Base-by-base conservation (phyloP, 2,329 filamentous ascomycete genomes). In the Hymenoscyphus salicellus region DNA sequence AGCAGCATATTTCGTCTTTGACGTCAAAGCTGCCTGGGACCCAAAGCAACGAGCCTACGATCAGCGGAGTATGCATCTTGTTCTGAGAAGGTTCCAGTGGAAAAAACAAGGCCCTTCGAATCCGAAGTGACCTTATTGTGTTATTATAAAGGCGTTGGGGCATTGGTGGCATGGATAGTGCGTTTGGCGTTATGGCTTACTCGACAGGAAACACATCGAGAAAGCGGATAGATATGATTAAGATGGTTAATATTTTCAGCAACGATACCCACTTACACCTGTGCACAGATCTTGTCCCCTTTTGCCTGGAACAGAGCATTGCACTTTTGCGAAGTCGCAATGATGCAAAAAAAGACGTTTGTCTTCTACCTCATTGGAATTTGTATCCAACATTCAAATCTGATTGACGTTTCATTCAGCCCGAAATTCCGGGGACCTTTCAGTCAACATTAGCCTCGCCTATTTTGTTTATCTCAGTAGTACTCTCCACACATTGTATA, bases 11-110 rank as follows among this genome's bases (percentile, higher is more conserved):
- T 72, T 87, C 62, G 79, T 80, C 2, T 76, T 87, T 14, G 82
- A 86, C 65, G 83, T 84, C 1, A 65, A 75, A 11, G 82, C 79
- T 1, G 85, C 81, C 74, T 88, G 84, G 74, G 80, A 88, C 71
- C 84, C 85, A 1, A 83, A 84, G 72, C 80, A 79, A 49, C 78
- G 79, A 66, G 77, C 65, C 11, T 76, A 70, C 63, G 73, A 76
- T 67, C 14, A 63, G 14, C 72, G 69, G 17, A 78, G 75, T 58
- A 72, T 78, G 70, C 58, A 66, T 36, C 77, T 82, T 56, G 72
- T 74, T n/a, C 69, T 84, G 20, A 79, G 80, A 69, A 78, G 81
- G 65, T 70, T 82, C 64, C 79, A 78, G 63, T 68, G 76, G n/a
- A 80, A 79, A 69, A 77, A 78, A n/a, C 75, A 77, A 63, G 63